Percentiles rank a stretch among this genome's conserved stretches.
These are phyloP conservation scores for Zarea fungicola DNA, from an alignment of 2,329 filamentous ascomycete species.

Conservation along the genomic window DNA sequence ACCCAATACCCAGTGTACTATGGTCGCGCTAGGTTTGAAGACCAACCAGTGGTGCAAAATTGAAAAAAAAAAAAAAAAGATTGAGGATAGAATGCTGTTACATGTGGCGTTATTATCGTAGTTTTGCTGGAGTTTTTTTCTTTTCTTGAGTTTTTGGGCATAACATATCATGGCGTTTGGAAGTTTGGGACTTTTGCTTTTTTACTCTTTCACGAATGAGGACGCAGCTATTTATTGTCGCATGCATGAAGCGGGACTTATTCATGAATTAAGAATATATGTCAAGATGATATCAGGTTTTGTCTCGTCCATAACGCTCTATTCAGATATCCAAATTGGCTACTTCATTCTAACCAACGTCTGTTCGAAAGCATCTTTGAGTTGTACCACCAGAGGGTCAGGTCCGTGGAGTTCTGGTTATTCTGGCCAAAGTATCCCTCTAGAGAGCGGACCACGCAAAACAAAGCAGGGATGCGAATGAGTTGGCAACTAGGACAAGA, in stretches of 20 bases:
- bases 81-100: background rate
- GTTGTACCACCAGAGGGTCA: no score
- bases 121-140: background rate
- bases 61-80: background rate
- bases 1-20: constrained; percentile 33
- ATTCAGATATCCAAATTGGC: no score
- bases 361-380: no score
- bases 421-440: no score
- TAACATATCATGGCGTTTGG: constrained; percentile 5
- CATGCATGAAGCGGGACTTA: constrained; percentile 4
- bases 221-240: background rate
- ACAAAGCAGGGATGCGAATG: no score
- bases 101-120: background rate
- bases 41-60: constrained; percentile 24
- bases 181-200: background rate
- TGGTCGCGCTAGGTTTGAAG: constrained; percentile 35
- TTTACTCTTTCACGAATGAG: background rate
- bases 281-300: no score
- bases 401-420: no score
- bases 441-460: no score
- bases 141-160: background rate
- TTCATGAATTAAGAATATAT: background rate
- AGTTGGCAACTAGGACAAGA: no score
- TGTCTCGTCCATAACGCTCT: no score
- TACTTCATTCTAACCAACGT: no score